These are phyloP conservation scores for Arthrocladium fulminans DNA, from an alignment of 2,329 filamentous ascomycete genomes.

Conservation along the genomic window DNA sequence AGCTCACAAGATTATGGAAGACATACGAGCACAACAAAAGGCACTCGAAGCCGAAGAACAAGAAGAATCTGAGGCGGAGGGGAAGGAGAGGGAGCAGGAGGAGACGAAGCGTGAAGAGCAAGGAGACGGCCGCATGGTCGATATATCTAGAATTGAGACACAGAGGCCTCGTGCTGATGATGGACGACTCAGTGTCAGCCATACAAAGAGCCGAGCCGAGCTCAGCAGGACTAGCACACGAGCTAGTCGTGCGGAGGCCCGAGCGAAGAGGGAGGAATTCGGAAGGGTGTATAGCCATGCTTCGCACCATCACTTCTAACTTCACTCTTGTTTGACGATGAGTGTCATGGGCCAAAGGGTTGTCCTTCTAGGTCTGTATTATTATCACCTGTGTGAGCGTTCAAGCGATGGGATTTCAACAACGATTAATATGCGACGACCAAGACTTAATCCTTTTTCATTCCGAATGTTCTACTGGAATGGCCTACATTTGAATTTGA, in stretches of 20 bases:
- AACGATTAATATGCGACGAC: no score
- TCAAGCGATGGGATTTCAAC: no score
- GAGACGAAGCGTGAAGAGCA: neutral
- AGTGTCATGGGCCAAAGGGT: no score
- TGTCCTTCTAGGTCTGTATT: no score
- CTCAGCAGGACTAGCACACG: conserved; percentile 8
- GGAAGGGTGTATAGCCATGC: conserved; percentile 13
- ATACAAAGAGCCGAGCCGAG: neutral
- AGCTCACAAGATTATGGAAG: conserved; percentile 25
- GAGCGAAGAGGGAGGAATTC: conserved; percentile 9
- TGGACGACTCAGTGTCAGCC: neutral
- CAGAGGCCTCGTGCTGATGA: neutral
- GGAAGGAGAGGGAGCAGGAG: conserved; percentile 2
- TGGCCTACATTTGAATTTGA: no score
- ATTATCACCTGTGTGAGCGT: no score
- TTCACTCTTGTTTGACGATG: no score
- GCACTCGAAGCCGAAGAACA: conserved; percentile 10
- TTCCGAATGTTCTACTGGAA: no score
- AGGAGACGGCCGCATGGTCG: neutral
- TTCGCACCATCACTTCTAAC: conserved; percentile 14
- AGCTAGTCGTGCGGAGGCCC: conserved; percentile 4
- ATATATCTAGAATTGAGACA: conserved; percentile 5
- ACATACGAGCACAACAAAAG: conserved; percentile 15
- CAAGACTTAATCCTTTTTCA: no score
- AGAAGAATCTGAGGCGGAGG: neutral